Evolutionary conservation across 805 yeast genomes (phyloP).

Genomic region (Teunomyces lycoperdinae): DNA sequence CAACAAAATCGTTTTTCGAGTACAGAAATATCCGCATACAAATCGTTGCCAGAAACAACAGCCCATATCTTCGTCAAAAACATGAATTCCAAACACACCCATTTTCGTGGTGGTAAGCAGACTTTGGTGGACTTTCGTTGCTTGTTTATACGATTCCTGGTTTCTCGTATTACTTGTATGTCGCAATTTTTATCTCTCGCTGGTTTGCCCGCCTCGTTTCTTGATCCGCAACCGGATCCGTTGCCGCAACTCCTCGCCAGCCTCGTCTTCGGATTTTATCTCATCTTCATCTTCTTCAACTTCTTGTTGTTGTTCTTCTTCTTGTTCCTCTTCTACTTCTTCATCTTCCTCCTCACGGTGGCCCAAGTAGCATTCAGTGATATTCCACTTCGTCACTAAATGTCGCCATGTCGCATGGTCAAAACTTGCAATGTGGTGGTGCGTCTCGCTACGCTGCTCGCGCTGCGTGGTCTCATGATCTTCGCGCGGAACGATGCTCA

Average conservation of each 20-base stretch:
- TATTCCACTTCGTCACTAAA: conserved; percentile 51
- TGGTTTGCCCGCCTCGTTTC: background rate
- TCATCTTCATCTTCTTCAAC: background rate
- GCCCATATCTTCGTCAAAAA: background rate
- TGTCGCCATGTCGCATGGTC: conserved; percentile 65
- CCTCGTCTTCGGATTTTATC: background rate
- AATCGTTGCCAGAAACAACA: background rate
- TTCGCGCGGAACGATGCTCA: conserved; percentile 31
- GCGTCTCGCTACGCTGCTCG: conserved; percentile 22
- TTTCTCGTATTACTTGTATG: no score
- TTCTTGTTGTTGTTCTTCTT: conserved; percentile 46
- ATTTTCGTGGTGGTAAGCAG: background rate
- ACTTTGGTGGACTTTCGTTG: no score
- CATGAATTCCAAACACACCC: background rate
- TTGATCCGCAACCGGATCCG: background rate
- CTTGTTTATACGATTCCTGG: no score
- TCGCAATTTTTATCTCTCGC: background rate
- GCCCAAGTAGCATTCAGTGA: conserved; percentile 54
- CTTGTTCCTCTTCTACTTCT: conserved; percentile 4
- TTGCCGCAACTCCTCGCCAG: background rate
- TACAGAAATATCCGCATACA: background rate
- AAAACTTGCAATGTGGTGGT: conserved; percentile 70
- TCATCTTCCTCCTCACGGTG: conserved; percentile 31
- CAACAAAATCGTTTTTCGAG: background rate
- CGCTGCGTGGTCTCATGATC: conserved; percentile 15